phyloP scores from a whole-genome alignment of 352 stramenopile species.

The Phytophthora pseudosyringae region DNA sequence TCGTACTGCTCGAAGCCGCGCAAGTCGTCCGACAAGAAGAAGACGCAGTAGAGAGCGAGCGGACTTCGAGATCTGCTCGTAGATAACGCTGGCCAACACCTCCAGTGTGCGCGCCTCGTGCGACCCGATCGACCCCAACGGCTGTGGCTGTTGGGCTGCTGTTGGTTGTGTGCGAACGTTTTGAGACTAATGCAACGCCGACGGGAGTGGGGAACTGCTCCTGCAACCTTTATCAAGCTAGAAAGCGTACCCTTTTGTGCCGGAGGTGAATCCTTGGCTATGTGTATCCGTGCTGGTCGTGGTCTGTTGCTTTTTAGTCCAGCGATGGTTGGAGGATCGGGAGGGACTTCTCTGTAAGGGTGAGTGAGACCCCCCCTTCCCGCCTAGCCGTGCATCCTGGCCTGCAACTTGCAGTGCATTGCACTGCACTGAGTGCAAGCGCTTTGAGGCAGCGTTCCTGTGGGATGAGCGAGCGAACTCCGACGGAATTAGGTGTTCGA shows the following conservation, averaged over 20 bases:
- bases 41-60: conserved; percentile 50
- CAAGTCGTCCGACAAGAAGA: conserved; percentile 53
- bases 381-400: too few relatives aligned
- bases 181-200: conserved; percentile 34
- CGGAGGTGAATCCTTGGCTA: conserved; percentile 5
- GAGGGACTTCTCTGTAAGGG: background rate
- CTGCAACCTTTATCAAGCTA: conserved; percentile 12
- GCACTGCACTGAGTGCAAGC: too few relatives aligned
- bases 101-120: background rate
- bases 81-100: conserved; percentile 1
- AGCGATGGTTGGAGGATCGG: background rate
- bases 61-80: conserved; percentile 10
- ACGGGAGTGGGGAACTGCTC: conserved; percentile 6
- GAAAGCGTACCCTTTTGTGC: conserved; percentile 3
- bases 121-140: background rate
- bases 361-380: background rate
- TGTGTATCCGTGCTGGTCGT: conserved; percentile 2
- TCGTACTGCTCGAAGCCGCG: conserved; percentile 88
- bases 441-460: background rate
- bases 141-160: background rate
- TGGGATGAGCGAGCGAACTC: background rate
- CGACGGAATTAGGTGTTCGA: background rate
- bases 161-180: conserved; percentile 19
- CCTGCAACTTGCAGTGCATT: too few relatives aligned
- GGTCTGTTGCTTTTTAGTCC: background rate